Conservation (phyloP, 768 basidiomycete species). For the Tylopilus rubrobrunneus region DNA sequence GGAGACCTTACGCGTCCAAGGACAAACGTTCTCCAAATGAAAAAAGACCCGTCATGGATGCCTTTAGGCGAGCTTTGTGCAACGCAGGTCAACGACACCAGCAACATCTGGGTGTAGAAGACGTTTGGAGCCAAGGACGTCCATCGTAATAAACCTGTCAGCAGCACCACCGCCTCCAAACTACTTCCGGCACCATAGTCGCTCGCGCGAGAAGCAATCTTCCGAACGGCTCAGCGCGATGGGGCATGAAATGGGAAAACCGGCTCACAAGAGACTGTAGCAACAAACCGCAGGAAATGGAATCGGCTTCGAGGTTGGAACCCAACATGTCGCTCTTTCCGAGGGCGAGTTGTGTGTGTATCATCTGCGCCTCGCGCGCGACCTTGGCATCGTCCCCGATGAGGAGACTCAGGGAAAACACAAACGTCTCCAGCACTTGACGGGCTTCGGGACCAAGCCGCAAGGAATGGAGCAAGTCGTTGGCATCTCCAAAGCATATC, state of each 20-base stretch:
- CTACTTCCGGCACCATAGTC: slow-evolving; percentile 63
- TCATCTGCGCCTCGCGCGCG: slow-evolving; percentile 67
- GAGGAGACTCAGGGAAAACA: slow-evolving; percentile 53
- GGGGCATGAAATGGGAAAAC: not conserved
- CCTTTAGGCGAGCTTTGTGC: slow-evolving; percentile 43
- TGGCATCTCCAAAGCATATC: slow-evolving; percentile 44
- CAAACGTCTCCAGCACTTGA: slow-evolving; percentile 57
- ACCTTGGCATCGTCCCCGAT: slow-evolving; percentile 69
- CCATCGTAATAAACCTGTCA: slow-evolving; percentile 57
- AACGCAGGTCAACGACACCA: slow-evolving; percentile 60
- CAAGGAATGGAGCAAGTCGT: slow-evolving; percentile 48
- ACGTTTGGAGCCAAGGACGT: slow-evolving; percentile 58
- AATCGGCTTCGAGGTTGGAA: slow-evolving; percentile 60
- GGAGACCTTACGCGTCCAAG: slow-evolving; percentile 57
- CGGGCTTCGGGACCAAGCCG: slow-evolving; percentile 51
- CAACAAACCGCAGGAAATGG: slow-evolving; percentile 57
- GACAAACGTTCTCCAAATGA: slow-evolving; percentile 69
- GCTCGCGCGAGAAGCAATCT: slow-evolving; percentile 58
- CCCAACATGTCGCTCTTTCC: slow-evolving; percentile 56
- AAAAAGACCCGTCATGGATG: slow-evolving; percentile 29
- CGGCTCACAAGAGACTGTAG: slow-evolving; percentile 56
- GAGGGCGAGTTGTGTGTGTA: slow-evolving; percentile 60
- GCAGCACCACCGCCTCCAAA: slow-evolving; percentile 45
- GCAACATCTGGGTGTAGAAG: slow-evolving; percentile 66
- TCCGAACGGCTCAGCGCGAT: slow-evolving; percentile 1